These are phyloP conservation scores for Picochlorum costavermella DNA, from an alignment of 139 green algal species.

Conservation along the genomic window DNA sequence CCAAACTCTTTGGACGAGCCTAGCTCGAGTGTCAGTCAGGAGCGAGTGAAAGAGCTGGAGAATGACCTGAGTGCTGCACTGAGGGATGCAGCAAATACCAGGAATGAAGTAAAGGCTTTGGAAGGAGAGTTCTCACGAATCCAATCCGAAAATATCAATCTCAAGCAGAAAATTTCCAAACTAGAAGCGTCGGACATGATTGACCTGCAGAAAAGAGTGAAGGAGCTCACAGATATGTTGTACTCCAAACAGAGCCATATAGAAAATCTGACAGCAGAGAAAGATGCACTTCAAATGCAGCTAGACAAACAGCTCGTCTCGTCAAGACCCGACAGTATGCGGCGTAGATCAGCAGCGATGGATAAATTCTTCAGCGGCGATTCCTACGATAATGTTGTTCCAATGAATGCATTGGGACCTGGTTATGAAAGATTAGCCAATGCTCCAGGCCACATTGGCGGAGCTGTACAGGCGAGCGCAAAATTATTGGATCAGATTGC, in stretches of 20 bases:
- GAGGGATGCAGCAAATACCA: slow-evolving; percentile 5
- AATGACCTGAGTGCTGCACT: slow-evolving; percentile 5
- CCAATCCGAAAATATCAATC: slow-evolving; percentile 18
- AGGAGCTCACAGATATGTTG: slow-evolving; percentile 56
- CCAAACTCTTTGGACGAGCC: not conserved
- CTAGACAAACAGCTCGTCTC: slow-evolving; percentile 56
- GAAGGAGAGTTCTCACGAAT: slow-evolving; percentile 23
- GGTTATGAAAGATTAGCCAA: slow-evolving; percentile 49
- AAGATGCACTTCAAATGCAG: slow-evolving; percentile 49
- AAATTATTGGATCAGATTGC: slow-evolving; percentile 28
- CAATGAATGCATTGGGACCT: slow-evolving; percentile 65
- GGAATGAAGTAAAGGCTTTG: slow-evolving; percentile 13
- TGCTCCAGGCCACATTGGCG: slow-evolving; percentile 25
- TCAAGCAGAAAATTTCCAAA: slow-evolving; percentile 18
- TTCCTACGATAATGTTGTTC: slow-evolving; percentile 47
- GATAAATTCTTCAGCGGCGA: slow-evolving; percentile 6
- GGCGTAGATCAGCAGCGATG: slow-evolving; percentile 7
- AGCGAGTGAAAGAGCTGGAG: slow-evolving; percentile 14
- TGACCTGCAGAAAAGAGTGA: slow-evolving; percentile 40
- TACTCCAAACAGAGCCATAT: slow-evolving; percentile 70
- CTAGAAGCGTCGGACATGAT: slow-evolving; percentile 19
- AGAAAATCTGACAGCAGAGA: slow-evolving; percentile 48
- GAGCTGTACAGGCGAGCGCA: slow-evolving; percentile 35
- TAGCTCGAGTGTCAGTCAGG: slow-evolving; percentile 7
- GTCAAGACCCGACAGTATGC: slow-evolving; percentile 7